Base-by-base conservation (phyloP, 2,329 filamentous ascomycete genomes). In the Aspergillus sp. region DNA sequence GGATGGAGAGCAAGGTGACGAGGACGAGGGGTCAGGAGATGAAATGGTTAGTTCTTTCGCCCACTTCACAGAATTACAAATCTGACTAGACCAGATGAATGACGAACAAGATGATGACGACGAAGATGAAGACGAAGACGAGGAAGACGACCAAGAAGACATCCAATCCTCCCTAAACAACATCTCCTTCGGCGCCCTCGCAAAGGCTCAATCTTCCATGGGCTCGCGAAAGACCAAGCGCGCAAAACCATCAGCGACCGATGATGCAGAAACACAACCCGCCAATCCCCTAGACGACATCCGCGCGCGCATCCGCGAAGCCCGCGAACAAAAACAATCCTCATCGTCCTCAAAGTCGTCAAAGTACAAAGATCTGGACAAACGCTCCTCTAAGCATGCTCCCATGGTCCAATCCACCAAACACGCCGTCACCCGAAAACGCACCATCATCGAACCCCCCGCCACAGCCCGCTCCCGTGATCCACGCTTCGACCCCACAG, bases 151-250 rank as follows among this genome's bases (percentile, higher is more conserved):
- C 25, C 58, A 65, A 27, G 66, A 69, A 41, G 66, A 65, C 55
- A 59, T 65, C 41, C 62, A 62, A 58, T 55, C 65, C 4, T 64
- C 69, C 30, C 68, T 84, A 49, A 76, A 73, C 59, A 76, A 74
- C 51, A 82, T 96, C 55, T 93, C 90, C 20, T 96, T 97, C 61
- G 90, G 90, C 53, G 87, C 88, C n/a, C 76, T 96, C 37, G 88
- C 88, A 54, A 88, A 88, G 74, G 90, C 90, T 1, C 88, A 95
- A 72, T 84, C 84, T 35, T 79, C 82, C 0, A 70, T 95, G 27
- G 73, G 72, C 55, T 54, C 61, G 5, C 65, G 64, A 56, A 69
- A 67, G 48, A 57, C 45, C 45, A 63, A 59, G 53, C 58, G 51
- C 35, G 57, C 52, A 30, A 58, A 58, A 43, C 43, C 53, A 32